Evolutionary conservation across 2,329 filamentous ascomycete species (phyloP).

Genomic region (Camillea tinctor): DNA sequence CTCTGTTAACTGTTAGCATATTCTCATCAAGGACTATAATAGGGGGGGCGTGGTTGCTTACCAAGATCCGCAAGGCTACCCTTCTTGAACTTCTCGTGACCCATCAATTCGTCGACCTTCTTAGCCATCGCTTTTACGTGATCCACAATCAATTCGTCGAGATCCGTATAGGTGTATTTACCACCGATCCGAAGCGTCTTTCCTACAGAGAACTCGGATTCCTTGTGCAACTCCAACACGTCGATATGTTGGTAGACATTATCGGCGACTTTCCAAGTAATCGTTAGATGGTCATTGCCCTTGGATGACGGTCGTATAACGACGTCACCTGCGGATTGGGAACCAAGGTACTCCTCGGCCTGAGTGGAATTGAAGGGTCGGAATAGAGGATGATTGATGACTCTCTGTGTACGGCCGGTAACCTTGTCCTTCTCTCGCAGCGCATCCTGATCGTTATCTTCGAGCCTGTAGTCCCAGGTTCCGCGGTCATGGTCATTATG

Average conservation of each 20-base stretch:
- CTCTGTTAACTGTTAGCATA: conserved; percentile 54
- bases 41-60: conserved; percentile 49
- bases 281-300: conserved; percentile 88
- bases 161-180: conserved; percentile 89
- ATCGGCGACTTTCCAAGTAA: conserved; percentile 98
- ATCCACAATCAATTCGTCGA: conserved; percentile 95
- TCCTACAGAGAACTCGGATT: conserved; percentile 93
- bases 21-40: neutral
- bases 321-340: conserved; percentile 81
- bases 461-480: conserved; percentile 85
- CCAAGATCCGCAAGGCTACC: conserved; percentile 78
- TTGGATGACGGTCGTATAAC: conserved; percentile 95
- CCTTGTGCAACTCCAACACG: conserved; percentile 93
- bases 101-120: conserved; percentile 95
- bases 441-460: conserved; percentile 78
- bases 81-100: conserved; percentile 89
- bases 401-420: conserved; percentile 82
- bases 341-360: conserved; percentile 89
- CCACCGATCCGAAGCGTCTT: conserved; percentile 80
- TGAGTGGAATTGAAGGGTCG: conserved; percentile 88
- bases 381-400: conserved; percentile 98
- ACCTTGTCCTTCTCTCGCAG: conserved; percentile 82
- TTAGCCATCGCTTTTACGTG: conserved; percentile 97
- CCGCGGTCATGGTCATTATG: conserved; percentile 70
- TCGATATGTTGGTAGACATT: conserved; percentile 98